Base-by-base conservation (phyloP, 371 early-diverging fungal species). In the Circinella minor region DNA sequence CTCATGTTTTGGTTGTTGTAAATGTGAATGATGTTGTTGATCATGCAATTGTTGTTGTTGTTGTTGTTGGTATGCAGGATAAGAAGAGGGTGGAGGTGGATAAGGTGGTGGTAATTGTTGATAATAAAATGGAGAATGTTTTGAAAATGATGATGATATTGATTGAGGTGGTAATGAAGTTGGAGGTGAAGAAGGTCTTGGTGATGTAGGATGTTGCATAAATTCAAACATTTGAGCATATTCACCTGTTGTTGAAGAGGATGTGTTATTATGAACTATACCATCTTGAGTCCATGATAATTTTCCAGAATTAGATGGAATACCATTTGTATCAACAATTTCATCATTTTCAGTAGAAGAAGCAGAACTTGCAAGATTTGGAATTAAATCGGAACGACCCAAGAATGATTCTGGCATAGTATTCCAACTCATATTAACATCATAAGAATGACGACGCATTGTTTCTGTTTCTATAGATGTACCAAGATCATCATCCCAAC, bases 351-450 rank as follows among this genome's bases (percentile, higher is more conserved):
- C 55, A 4, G 43, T 48, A 38, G 63, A 48, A 36, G 71, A 59
- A n/a, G 71, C 17, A 55, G 69, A 66, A n/a, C 57, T 57, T 55
- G 46, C 54, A 61, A 66, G n/a, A 70, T 72, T 38, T 60, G 63
- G 66, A 27, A 73, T 43, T 13, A 75, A 71, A 63, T 72, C 73
- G n/a, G 73, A 63, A 47, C 81, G 67, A 27, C 76, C 78, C 37
- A 76, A 54, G 39, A 81, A 81, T 0, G 78, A 65, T 54, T 76
- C 74, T 14, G 80, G 80, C 78, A 81, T 79, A 2, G 77, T 75
- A 27, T 78, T 71, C 84, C 84, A 83, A 36, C 70, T 71, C 78
- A 81, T 81, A 68, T 68, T 78, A 2, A 78, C 76, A 72, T 81
- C 81, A 59, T 81, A 81, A 10, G 84, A 83, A 61, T 83, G 74